Evolutionary conservation across 2,329 filamentous ascomycete species (phyloP).

Genomic region (Colletotrichum orchidophilum): DNA sequence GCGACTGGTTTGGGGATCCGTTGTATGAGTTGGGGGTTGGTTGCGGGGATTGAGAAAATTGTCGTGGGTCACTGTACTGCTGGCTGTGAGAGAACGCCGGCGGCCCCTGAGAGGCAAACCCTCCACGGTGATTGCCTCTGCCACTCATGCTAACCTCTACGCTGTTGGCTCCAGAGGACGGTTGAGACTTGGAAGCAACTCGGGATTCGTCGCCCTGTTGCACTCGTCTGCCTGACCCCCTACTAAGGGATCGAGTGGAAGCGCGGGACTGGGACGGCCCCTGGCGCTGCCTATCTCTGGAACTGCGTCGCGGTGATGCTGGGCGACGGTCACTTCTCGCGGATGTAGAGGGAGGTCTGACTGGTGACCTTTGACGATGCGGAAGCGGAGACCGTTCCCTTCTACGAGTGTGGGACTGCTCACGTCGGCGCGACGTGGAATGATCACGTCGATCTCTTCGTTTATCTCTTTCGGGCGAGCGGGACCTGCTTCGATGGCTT

Average conservation of each 20-base stretch:
- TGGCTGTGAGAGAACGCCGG: slow-evolving; percentile 46
- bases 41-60: slow-evolving; percentile 68
- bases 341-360: slow-evolving; percentile 16
- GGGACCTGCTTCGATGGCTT: slow-evolving; percentile 32
- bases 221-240: slow-evolving; percentile 24
- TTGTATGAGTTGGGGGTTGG: slow-evolving; percentile 63
- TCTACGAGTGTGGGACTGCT: slow-evolving; percentile 18
- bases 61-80: slow-evolving; percentile 47
- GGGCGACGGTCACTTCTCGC: slow-evolving; percentile 3
- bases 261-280: slow-evolving; percentile 19
- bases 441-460: slow-evolving; percentile 14
- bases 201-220: slow-evolving; percentile 25
- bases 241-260: slow-evolving; percentile 30
- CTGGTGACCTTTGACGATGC: slow-evolving; percentile 16
- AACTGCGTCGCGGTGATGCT: slow-evolving; percentile 22
- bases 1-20: slow-evolving; percentile 68
- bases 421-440: slow-evolving; percentile 19
- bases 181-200: slow-evolving; percentile 28
- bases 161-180: slow-evolving; percentile 45
- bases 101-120: slow-evolving; percentile 44
- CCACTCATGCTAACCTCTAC: slow-evolving; percentile 47
- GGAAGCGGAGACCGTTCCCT: slow-evolving; percentile 26
- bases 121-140: slow-evolving; percentile 43
- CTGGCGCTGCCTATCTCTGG: slow-evolving; percentile 21
- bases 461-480: slow-evolving; percentile 24